Evolutionary conservation across 192 early-diverging fungal genomes (phyloP).

Genomic region (Powellomyces hirtus): DNA sequence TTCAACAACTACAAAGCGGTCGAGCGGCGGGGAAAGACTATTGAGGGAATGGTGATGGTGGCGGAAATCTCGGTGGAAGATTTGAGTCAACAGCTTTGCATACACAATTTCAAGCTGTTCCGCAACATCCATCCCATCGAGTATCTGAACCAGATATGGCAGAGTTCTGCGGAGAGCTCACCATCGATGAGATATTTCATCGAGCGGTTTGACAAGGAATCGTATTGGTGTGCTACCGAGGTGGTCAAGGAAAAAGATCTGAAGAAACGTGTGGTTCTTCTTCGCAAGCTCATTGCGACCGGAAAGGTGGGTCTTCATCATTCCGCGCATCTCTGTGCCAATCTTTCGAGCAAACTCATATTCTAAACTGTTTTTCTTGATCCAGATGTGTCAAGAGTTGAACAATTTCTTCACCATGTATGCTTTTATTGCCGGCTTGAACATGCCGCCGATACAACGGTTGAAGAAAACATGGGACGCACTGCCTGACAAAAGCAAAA

Average conservation of each 20-base stretch:
- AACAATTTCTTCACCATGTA: conserved; percentile 63
- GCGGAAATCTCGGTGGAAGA: conserved; percentile 42
- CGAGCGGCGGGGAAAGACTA: conserved; percentile 45
- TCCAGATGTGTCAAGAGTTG: conserved; percentile 49
- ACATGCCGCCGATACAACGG: conserved; percentile 50
- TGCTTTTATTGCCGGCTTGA: conserved; percentile 58
- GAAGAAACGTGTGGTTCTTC: conserved; percentile 48
- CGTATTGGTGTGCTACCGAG: conserved; percentile 61
- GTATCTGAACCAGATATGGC: conserved; percentile 61
- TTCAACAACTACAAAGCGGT: conserved; percentile 44
- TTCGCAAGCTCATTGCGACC: conserved; percentile 51
- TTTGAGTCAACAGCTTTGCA: conserved; percentile 51
- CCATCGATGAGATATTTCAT: conserved; percentile 56
- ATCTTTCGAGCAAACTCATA: no score
- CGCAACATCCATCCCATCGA: conserved; percentile 62
- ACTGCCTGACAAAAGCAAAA: conserved; percentile 48
- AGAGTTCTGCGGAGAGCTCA: conserved; percentile 45
- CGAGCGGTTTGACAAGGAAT: conserved; percentile 58
- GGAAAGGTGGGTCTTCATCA: conserved; percentile 61
- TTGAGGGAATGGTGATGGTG: conserved; percentile 57
- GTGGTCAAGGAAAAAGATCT: conserved; percentile 48
- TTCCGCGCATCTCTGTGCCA: no score
- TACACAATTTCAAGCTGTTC: conserved; percentile 57
- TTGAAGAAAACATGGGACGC: conserved; percentile 65
- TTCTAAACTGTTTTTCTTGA: no score